Evolutionary conservation across 805 yeast genomes (phyloP), one percentile per base, ranked within the genome.

Genomic region (Wickerhamomyces subpelliculosus): DNA sequence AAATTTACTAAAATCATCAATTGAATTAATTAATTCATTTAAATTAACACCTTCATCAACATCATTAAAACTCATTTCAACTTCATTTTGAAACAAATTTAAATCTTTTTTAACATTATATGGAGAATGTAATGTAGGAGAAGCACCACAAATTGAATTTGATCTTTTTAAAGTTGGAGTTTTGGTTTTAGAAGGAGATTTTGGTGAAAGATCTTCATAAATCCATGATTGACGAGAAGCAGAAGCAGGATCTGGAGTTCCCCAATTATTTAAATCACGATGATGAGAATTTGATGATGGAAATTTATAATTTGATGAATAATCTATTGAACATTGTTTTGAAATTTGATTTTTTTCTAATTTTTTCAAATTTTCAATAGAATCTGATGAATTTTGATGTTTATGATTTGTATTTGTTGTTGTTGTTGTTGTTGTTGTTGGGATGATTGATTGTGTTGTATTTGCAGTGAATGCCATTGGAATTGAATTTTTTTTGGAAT

Each of bases 221-320:
- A 52, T 40, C 55, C 54, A 52, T 2, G 54, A 46, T 37, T 51
- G 54, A 18, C 55, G 39, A 7, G 42, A 51, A 18, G 40, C 51
- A 22, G 47, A 46, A 11, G 35, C 21, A 7, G 43, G 44, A 10
- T 50, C 48, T 7, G 55, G 54, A 0, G 55, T 51, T 4, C 38
- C 51, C 57, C 57, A 51, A 6, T 34, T 25, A 13, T 8, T 34
- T 9, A 20, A 26, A 26, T 10, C 5, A 23, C 17, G 17, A 12
- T 5, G 24, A 22, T 10, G 10, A 10, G 24, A n/a, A 11, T 26
- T 8, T 26, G 16, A 20, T 25, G 12, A 10, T 27, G 41, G 41
- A 28, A 32, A 33, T 27, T 32, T 32, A 25, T 22, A 34, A 24
- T 27, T 20, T 2, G 47, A 28, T 13, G 32, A 22, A 30, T 49